These are phyloP conservation scores for Pezicula radicicola DNA, from an alignment of 2,329 filamentous ascomycete genomes.

Conservation along the genomic window DNA sequence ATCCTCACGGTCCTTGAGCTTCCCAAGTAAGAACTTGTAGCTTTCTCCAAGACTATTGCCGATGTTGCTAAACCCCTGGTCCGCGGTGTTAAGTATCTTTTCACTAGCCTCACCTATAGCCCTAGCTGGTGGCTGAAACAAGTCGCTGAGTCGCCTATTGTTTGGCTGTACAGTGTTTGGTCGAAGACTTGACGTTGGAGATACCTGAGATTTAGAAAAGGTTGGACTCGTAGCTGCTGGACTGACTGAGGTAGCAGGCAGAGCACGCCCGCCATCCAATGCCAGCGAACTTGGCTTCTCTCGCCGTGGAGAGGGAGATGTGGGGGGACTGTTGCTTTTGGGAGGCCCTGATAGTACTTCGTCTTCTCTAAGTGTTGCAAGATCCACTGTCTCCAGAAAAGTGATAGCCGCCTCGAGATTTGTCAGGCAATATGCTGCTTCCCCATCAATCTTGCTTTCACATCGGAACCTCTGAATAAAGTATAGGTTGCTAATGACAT, in stretches of 20 bases:
- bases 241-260: slow-evolving; percentile 17
- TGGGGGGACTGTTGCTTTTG: slow-evolving; percentile 49
- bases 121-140: slow-evolving; percentile 81
- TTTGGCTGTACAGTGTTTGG: slow-evolving; percentile 40
- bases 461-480: slow-evolving; percentile 93
- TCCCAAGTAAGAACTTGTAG: slow-evolving; percentile 89
- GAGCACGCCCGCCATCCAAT: slow-evolving; percentile 20
- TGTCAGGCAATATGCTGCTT: slow-evolving; percentile 93
- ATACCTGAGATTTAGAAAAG: slow-evolving; percentile 27
- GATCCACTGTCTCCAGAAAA: slow-evolving; percentile 91
- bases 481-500: slow-evolving; percentile 89
- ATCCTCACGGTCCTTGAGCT: slow-evolving; percentile 70
- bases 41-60: slow-evolving; percentile 87
- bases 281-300: slow-evolving; percentile 23
- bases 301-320: slow-evolving; percentile 43
- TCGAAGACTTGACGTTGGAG: slow-evolving; percentile 26
- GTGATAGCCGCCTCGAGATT: slow-evolving; percentile 93
- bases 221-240: slow-evolving; percentile 25
- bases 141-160: slow-evolving; percentile 76
- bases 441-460: slow-evolving; percentile 81
- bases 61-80: slow-evolving; percentile 89
- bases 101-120: slow-evolving; percentile 81
- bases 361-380: slow-evolving; percentile 81
- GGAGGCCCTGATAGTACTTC: slow-evolving; percentile 67
- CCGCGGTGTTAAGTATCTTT: slow-evolving; percentile 81